Evolutionary conservation across 2,329 filamentous ascomycete species (phyloP), one percentile per base, ranked within the genome.

Genomic region (Colletotrichum sp.): DNA sequence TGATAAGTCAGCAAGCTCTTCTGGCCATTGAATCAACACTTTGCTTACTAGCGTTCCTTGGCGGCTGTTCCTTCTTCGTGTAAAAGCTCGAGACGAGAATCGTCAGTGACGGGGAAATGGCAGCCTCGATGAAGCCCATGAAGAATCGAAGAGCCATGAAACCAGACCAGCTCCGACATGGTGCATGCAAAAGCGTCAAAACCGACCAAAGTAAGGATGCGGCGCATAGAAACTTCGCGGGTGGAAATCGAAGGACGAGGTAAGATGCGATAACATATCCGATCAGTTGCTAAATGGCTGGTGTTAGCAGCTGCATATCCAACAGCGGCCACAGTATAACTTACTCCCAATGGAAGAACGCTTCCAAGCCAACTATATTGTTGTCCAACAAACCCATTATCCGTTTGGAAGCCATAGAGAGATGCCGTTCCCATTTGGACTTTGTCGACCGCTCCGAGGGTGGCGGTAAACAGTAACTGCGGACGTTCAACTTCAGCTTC

Each of bases 341-440:
- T 52, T 60, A 60, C 56, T 1, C 56, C 56, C 26, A 60, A 32
- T 3, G 56, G 56, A 0, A 60, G 30, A 30, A 60, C 26, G 0
- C 56, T 60, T n/a, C 56, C 56, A 2, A 60, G 56, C 56, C 56
- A 60, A 60, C 56, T 60, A 3, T 60, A 60, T 13, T 60, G 26
- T 13, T 60, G 56, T n/a, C 79, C 77, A 5, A 62, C 58, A 10
- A 79, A 76, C 10, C 76, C 60, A 48, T 77, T 77, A 60, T 78
- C 78, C 18, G 77, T 38, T 8, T 48, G 73, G 26, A 80, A 78
- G 75, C 78, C 79, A 72, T 79, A 81, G 48, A 80, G 79, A 24
- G 71, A 81, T 21, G 71, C 79, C 43, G 79, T 82, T 12, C 76
- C 77, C 66, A 83, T 80, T 13, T 81, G 80, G 65, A 82, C 80